A percentile compares a stretch with the other conserved stretches of the same genome.
Evolutionary conservation across 306 rosid species (phyloP).

Genomic region (Ochetophila trinervis): DNA sequence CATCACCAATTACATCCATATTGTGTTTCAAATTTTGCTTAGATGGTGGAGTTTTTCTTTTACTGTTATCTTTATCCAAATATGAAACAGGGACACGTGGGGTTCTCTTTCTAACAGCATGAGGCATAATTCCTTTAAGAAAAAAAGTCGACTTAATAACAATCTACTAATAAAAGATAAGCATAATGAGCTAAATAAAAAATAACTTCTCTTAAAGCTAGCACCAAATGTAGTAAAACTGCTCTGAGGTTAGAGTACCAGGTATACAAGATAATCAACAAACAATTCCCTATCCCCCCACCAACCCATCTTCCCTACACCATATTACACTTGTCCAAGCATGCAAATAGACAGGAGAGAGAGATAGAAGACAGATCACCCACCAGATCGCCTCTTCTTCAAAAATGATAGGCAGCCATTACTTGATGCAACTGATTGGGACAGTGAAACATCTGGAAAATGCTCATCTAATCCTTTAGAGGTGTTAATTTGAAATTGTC

Average conservation of each 20-base stretch:
- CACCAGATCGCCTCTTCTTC: conserved; percentile 78
- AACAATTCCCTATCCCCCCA: background rate
- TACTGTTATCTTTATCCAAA: conserved; percentile 61
- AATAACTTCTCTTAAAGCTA: conserved; percentile 1
- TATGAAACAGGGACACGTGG: conserved; percentile 81
- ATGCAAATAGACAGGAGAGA: background rate
- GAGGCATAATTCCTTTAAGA: conserved; percentile 69
- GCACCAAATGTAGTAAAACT: background rate
- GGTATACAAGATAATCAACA: background rate
- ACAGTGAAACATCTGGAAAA: conserved; percentile 58
- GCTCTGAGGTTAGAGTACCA: background rate
- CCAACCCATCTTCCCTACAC: too few species aligned
- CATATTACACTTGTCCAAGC: background rate
- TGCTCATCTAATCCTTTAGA: conserved; percentile 51
- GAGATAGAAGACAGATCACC: conserved; percentile 32
- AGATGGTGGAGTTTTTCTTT: conserved; percentile 51
- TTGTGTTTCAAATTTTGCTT: conserved; percentile 50
- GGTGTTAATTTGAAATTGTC: conserved; percentile 42
- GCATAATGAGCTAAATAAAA: conserved; percentile 11
- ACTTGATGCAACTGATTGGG: conserved; percentile 58
- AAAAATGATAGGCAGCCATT: conserved; percentile 77
- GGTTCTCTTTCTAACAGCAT: conserved; percentile 90
- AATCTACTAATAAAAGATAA: background rate
- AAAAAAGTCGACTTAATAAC: background rate
- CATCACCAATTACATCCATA: conserved; percentile 46